A percentile compares a stretch with the other conserved stretches of the same genome.
These are phyloP conservation scores for Fraxinus cuspidata DNA, from an alignment of 257 asterid species.

Conservation along the genomic window DNA sequence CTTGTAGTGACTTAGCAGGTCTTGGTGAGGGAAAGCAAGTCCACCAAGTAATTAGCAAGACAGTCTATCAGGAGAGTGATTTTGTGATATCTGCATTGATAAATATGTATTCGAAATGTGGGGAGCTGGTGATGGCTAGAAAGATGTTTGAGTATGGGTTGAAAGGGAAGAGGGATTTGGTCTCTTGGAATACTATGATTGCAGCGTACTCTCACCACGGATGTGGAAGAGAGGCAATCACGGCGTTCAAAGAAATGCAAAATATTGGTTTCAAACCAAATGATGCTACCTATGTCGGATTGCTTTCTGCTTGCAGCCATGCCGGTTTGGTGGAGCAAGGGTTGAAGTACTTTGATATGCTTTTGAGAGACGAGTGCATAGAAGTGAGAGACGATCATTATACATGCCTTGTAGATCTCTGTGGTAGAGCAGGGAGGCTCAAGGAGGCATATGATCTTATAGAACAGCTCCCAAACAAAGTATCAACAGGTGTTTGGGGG, in stretches of 20 bases:
- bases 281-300: conserved; percentile 52
- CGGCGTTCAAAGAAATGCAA: conserved; percentile 50
- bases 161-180: conserved; percentile 42
- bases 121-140: conserved; percentile 49
- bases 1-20: conserved; percentile 64
- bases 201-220: conserved; percentile 77
- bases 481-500: conserved; percentile 44
- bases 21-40: conserved; percentile 55
- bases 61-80: conserved; percentile 44
- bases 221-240: conserved; percentile 50
- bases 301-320: conserved; percentile 76
- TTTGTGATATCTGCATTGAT: conserved; percentile 55
- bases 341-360: conserved; percentile 43
- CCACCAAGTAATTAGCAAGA: conserved; percentile 65
- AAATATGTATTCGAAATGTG: conserved; percentile 72
- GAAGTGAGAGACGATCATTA: conserved; percentile 59
- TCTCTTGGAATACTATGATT: conserved; percentile 64
- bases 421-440: conserved; percentile 54
- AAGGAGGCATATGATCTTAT: conserved; percentile 55
- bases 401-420: conserved; percentile 58
- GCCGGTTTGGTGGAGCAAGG: conserved; percentile 64
- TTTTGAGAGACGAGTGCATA: conserved; percentile 42
- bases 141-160: conserved; percentile 47
- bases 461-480: conserved; percentile 32
- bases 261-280: conserved; percentile 44